Evolutionary conservation across 176 grass and related monocot species (phyloP), one percentile per base, ranked within the genome.

Genomic region (Eremochloa ophiuroides): DNA sequence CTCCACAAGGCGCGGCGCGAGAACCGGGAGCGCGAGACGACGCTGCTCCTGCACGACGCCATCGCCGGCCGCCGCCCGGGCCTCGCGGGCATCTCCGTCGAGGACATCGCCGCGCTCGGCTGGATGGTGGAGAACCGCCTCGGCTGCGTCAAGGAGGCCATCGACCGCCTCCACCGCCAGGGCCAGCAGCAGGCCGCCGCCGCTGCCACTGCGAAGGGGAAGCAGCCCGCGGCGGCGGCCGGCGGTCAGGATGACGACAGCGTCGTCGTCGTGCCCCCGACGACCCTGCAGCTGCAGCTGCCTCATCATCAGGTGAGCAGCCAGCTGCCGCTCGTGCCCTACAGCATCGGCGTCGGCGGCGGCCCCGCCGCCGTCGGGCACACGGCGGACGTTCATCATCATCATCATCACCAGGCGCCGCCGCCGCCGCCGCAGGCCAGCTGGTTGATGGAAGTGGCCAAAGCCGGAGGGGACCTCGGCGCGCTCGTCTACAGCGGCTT

Each of bases 41-140:
- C 6, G 29, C 40, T 87, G 0, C 73, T 92, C 13, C 46, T 91
- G 4, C 73, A 69, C 12, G 69, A 92, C 10, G 81, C 78, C 73
- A 20, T 92, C 1, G n/a, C 11, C 0, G 84, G 74, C 2, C 55
- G 55, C 20, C 35, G 59, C 30, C 69, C 62, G 2, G 13, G 25
- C 11, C 63, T 83, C n/a, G 59, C 3, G 0, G 71, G 71, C 16
- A 74, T 88, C 16, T 20, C 48, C 42, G 53, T 69, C 46, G 88
- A 88, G 70, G 83, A 88, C 6, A 62, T 85, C 38, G 38, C 60
- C 20, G 39, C 39, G 30, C 40, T 94, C 4, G 58, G 85, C 0
- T 79, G 51, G 61, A 78, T 82, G 74, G 62, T 69, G 7, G 88
- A 86, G 65, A 79, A 16, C 27, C 85, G 80, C 33, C 17, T 85